Conservation (phyloP, 805 yeast genomes). For the Starmerella apis region DNA sequence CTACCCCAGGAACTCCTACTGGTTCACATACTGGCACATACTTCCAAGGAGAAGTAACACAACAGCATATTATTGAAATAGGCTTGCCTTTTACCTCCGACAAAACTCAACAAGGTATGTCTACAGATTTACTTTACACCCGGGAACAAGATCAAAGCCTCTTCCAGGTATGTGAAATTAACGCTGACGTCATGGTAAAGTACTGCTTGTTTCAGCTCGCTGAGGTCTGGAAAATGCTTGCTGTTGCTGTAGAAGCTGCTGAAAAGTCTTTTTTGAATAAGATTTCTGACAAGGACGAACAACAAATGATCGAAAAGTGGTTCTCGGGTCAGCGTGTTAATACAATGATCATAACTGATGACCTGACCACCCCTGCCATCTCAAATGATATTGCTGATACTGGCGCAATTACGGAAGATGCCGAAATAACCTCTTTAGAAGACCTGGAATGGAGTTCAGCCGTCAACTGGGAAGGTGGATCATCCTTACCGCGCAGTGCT, state of each 20-base stretch:
- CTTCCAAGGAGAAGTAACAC: not conserved
- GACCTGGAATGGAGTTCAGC: slow-evolving; percentile 7
- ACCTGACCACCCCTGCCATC: not conserved
- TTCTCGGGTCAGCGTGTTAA: slow-evolving; percentile 8
- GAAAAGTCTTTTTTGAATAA: slow-evolving; percentile 15
- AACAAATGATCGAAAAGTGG: slow-evolving; percentile 18
- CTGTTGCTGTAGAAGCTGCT: slow-evolving; percentile 16
- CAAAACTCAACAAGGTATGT: not conserved
- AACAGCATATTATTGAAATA: slow-evolving; percentile 32
- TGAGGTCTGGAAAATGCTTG: slow-evolving; percentile 23
- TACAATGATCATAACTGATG: not conserved
- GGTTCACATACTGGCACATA: not conserved
- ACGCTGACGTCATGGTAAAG: slow-evolving; percentile 39
- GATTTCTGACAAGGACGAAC: slow-evolving; percentile 3
- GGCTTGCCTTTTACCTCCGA: slow-evolving; percentile 36
- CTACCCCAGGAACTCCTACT: slow-evolving; percentile 2
- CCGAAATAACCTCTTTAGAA: not conserved
- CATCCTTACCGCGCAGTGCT: not conserved
- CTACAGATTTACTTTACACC: not conserved
- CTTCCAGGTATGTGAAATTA: slow-evolving; percentile 46
- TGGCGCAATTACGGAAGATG: not conserved
- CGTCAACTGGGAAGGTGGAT: slow-evolving; percentile 5
- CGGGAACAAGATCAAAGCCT: slow-evolving; percentile 36
- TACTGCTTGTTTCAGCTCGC: slow-evolving; percentile 11
- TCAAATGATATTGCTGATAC: not conserved